Conservation (phyloP, 495 filamentous ascomycete species). For the Annulohypoxylon nitens region DNA sequence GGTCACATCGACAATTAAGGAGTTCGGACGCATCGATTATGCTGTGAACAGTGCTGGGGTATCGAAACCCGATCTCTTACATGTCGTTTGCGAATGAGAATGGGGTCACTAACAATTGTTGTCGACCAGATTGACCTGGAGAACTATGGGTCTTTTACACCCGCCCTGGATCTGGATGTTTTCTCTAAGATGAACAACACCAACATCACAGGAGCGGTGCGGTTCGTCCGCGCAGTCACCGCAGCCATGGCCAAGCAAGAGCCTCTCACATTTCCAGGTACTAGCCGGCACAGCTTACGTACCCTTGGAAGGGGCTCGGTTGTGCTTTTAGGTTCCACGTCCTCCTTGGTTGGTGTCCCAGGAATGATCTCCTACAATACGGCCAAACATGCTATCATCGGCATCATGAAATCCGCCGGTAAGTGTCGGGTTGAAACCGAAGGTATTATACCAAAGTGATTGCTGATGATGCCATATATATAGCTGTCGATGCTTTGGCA, state of each 20-base stretch:
- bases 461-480: not conserved
- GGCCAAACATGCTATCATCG: slow-evolving; percentile 47
- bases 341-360: slow-evolving; percentile 29
- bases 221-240: slow-evolving; percentile 44
- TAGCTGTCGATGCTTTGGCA: slow-evolving; percentile 18
- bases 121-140: not conserved
- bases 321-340: slow-evolving; percentile 45
- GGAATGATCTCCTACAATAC: slow-evolving; percentile 40
- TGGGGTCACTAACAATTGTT: too few relatives aligned
- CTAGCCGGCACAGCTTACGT: slow-evolving; percentile 34
- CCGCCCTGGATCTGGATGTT: not conserved
- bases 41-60: slow-evolving; percentile 28
- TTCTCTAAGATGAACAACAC: slow-evolving; percentile 15
- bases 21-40: slow-evolving; percentile 42
- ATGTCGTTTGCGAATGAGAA: too few relatives aligned
- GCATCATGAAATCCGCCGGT: slow-evolving; percentile 42
- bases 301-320: slow-evolving; percentile 46
- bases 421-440: too few relatives aligned
- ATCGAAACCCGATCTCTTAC: not conserved
- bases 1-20: slow-evolving; percentile 43
- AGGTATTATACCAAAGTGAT: too few relatives aligned
- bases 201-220: slow-evolving; percentile 22
- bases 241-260: slow-evolving; percentile 55
- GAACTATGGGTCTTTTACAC: not conserved
- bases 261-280: slow-evolving; percentile 37